These are phyloP conservation scores for Coemansia sp. DNA, from an alignment of 192 early-diverging fungal genomes.

Conservation along the genomic window DNA sequence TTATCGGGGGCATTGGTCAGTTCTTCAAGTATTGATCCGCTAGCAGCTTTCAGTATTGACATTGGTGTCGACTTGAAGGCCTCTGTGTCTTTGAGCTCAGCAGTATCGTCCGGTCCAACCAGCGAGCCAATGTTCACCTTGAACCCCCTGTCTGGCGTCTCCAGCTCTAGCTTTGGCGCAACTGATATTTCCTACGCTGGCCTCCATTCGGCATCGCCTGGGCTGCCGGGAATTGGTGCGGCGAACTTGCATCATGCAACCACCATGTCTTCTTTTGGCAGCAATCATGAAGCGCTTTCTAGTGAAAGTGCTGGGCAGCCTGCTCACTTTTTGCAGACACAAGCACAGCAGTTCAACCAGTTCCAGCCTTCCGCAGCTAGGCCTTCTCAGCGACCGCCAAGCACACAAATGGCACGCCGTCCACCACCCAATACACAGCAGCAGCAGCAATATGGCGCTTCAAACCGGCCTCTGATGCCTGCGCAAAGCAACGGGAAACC, in stretches of 20 bases:
- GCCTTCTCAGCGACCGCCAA: not conserved
- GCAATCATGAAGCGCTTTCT: not conserved
- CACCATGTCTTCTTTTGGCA: not conserved
- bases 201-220: slow-evolving; percentile 10
- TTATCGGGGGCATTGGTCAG: not conserved
- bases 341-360: not conserved
- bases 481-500: not conserved
- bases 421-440: not conserved
- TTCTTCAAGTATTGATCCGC: slow-evolving; percentile 10
- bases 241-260: not conserved
- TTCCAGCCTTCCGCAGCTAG: not conserved
- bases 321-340: not conserved
- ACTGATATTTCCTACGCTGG: slow-evolving; percentile 1
- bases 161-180: slow-evolving; percentile 7
- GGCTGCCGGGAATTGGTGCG: slow-evolving; percentile 2
- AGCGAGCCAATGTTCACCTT: slow-evolving; percentile 5
- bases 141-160: not conserved
- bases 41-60: slow-evolving; percentile 23
- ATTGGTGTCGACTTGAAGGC: slow-evolving; percentile 33
- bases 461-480: not conserved
- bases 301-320: not conserved
- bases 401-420: not conserved
- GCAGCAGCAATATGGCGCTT: not conserved
- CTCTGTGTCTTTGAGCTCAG: not conserved
- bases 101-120: not conserved